Percentiles rank a stretch among this genome's conserved stretches.
Evolutionary conservation across 176 grass and related monocot genomes (phyloP).

Genomic region (Carex parvula): DNA sequence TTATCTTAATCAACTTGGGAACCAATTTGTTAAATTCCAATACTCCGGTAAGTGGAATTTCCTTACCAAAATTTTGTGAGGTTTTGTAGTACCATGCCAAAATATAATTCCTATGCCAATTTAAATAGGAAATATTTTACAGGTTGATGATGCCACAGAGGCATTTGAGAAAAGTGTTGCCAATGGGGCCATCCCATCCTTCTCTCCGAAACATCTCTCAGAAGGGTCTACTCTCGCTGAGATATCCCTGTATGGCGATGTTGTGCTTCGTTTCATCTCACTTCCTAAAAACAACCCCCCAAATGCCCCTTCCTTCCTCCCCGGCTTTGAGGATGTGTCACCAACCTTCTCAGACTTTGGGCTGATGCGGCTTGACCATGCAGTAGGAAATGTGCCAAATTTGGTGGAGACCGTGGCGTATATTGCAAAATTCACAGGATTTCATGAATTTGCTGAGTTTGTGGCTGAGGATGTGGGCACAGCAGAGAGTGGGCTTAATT

Average conservation of each 20-base stretch:
- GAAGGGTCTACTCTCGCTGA: constrained; percentile 62
- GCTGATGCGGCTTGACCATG: constrained; percentile 60
- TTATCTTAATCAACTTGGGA: background rate
- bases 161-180: constrained; percentile 66
- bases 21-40: background rate
- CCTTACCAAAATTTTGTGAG: background rate
- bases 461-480: constrained; percentile 87
- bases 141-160: constrained; percentile 51
- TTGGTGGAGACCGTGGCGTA: constrained; percentile 39
- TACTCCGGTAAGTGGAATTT: background rate
- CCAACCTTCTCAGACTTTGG: constrained; percentile 40
- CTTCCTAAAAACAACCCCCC: constrained; percentile 20
- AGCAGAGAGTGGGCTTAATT: constrained; percentile 90
- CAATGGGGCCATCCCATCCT: constrained; percentile 65
- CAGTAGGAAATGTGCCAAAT: constrained; percentile 83
- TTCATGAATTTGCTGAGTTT: constrained; percentile 98
- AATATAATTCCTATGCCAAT: background rate
- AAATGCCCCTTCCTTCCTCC: constrained; percentile 44
- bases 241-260: constrained; percentile 85
- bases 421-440: constrained; percentile 59
- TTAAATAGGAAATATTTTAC: background rate
- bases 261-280: constrained; percentile 81
- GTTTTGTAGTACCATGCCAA: background rate
- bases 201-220: constrained; percentile 51
- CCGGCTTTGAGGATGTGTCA: constrained; percentile 57